These are phyloP conservation scores for Pyropia haitanensis DNA, from an alignment of 23 red algal species.

Conservation along the genomic window DNA sequence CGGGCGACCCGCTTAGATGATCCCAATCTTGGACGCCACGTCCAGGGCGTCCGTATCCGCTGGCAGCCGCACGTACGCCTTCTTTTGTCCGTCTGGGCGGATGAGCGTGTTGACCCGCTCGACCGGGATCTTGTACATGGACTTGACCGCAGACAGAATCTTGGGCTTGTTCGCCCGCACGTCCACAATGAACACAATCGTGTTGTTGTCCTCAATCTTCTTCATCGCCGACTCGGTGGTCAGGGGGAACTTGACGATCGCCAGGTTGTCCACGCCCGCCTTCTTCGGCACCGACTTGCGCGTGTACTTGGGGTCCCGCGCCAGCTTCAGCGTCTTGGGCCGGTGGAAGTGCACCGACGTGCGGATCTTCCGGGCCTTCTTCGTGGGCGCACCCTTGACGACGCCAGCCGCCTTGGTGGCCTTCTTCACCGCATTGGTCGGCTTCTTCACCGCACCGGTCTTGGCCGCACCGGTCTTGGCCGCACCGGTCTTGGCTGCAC, in stretches of 20 bases:
- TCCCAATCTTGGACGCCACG: constrained; percentile 88
- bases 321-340: constrained; percentile 73
- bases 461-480: too few relatives aligned
- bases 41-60: constrained; percentile 87
- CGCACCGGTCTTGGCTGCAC: too few relatives aligned
- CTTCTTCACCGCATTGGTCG: neutral
- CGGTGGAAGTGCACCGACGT: constrained; percentile 65
- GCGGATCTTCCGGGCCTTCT: constrained; percentile 18
- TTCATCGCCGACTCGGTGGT: constrained; percentile 99
- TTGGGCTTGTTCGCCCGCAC: constrained; percentile 85
- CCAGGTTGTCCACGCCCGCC: constrained; percentile 76
- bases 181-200: constrained; percentile 97
- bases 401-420: neutral
- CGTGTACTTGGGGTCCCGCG: constrained; percentile 84
- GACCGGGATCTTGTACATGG: constrained; percentile 88
- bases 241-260: constrained; percentile 85
- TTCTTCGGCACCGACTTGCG: constrained; percentile 58
- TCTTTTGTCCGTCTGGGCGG: constrained; percentile 94
- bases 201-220: constrained; percentile 98
- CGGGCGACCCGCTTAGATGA: constrained; percentile 49
- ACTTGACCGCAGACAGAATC: constrained; percentile 74
- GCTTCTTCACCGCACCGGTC: too few relatives aligned
- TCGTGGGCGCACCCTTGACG: neutral
- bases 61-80: constrained; percentile 90
- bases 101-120: constrained; percentile 94